Percentiles rank a stretch among this genome's conserved stretches.
Conservation (phyloP, 805 yeast species). For the Ogataea pilisensis region DNA sequence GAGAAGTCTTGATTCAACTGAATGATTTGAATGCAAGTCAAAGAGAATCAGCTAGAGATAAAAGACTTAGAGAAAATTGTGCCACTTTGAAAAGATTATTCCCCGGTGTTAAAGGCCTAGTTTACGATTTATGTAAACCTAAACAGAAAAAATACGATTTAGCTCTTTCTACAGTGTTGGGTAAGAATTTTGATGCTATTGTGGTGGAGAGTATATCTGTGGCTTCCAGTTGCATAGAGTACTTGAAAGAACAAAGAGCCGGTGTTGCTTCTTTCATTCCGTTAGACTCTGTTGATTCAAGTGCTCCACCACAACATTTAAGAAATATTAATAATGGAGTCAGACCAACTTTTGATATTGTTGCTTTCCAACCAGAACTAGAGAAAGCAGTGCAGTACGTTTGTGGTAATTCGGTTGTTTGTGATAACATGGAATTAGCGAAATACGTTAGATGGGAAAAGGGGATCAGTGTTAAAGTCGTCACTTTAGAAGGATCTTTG, state of each 20-base stretch:
- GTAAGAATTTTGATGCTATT: conserved; percentile 74
- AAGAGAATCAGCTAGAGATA: conserved; percentile 71
- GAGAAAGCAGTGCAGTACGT: conserved; percentile 79
- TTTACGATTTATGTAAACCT: conserved; percentile 77
- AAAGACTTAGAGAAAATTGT: conserved; percentile 68
- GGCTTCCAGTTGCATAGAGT: conserved; percentile 72
- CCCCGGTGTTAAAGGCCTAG: conserved; percentile 81
- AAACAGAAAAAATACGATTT: conserved; percentile 63
- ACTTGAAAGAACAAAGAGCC: conserved; percentile 76
- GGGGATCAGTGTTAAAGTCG: conserved; percentile 57
- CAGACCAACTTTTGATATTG: conserved; percentile 69
- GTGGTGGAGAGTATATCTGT: conserved; percentile 74
- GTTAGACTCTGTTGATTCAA: conserved; percentile 65
- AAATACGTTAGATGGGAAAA: conserved; percentile 66
- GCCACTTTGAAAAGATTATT: conserved; percentile 63
- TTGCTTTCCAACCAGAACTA: conserved; percentile 60
- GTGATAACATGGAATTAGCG: conserved; percentile 68
- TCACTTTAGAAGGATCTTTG: conserved; percentile 78
- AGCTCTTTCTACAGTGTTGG: conserved; percentile 75
- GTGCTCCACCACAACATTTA: conserved; percentile 48
- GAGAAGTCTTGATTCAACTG: conserved; percentile 54
- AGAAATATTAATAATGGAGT: conserved; percentile 51
- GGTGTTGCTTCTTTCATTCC: conserved; percentile 91
- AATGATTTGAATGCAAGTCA: conserved; percentile 73
- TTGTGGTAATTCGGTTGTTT: conserved; percentile 74